Evolutionary conservation across 2,329 filamentous ascomycete species (phyloP).

Genomic region (Trichoderma gracile): DNA sequence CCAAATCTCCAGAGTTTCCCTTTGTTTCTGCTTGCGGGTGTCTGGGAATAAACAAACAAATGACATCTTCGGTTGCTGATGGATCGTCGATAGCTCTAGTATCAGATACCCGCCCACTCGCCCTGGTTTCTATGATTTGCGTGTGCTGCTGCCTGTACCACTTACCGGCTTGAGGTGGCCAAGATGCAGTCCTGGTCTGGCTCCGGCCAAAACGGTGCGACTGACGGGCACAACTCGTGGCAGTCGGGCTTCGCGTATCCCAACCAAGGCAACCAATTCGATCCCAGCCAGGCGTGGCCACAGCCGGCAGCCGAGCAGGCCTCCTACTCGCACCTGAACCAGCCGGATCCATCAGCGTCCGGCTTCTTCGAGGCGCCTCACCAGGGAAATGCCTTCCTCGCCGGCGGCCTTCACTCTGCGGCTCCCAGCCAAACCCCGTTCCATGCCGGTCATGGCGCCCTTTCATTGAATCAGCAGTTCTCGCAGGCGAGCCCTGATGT

Average conservation of each 20-base stretch:
- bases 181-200: conserved; percentile 47
- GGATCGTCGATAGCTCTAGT: conserved; percentile 36
- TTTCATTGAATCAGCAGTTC: conserved; percentile 41
- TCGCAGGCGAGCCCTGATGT: conserved; percentile 38
- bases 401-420: conserved; percentile 35
- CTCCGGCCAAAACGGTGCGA: conserved; percentile 40
- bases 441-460: conserved; percentile 36
- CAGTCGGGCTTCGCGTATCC: conserved; percentile 39
- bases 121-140: conserved; percentile 27
- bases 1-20: background rate
- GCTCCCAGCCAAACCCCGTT: conserved; percentile 36
- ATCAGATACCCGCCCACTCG: conserved; percentile 9
- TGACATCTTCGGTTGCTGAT: conserved; percentile 35
- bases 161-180: conserved; percentile 29
- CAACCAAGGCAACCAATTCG: conserved; percentile 42
- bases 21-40: background rate
- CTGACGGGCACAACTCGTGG: conserved; percentile 41
- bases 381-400: conserved; percentile 39
- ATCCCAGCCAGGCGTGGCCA: conserved; percentile 43
- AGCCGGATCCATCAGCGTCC: conserved; percentile 36
- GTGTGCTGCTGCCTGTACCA: conserved; percentile 28
- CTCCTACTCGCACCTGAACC: conserved; percentile 38
- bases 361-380: conserved; percentile 42
- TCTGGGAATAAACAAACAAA: background rate
- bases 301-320: conserved; percentile 41